Evolutionary conservation across 2,329 filamentous ascomycete species (phyloP).

Genomic region (Penicillium hordei): DNA sequence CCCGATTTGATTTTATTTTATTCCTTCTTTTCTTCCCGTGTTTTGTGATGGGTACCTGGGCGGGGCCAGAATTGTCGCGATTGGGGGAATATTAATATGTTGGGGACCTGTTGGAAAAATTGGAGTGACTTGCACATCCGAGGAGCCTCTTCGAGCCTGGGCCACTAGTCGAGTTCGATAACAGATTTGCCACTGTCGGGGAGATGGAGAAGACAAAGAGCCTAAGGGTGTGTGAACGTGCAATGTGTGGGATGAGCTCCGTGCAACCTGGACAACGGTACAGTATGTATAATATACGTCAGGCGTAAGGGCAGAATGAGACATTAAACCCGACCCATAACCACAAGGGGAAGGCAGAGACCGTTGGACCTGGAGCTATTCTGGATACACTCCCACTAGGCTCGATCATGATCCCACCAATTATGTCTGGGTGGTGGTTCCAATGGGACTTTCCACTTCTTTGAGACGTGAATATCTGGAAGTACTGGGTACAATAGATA

Average conservation of each 20-base stretch:
- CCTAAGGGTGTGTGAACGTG: background rate
- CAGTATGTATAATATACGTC: background rate
- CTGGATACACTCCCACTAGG: constrained; percentile 28
- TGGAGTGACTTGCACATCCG: background rate
- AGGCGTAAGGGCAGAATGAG: constrained; percentile 5
- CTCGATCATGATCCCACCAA: constrained; percentile 25
- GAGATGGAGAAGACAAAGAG: background rate
- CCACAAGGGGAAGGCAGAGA: constrained; percentile 7
- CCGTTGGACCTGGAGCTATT: constrained; percentile 6
- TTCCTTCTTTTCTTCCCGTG: background rate
- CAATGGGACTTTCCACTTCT: background rate
- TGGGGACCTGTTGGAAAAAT: background rate
- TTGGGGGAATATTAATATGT: background rate
- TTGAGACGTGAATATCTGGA: background rate
- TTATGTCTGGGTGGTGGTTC: background rate
- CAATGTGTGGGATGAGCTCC: background rate
- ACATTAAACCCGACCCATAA: constrained; percentile 5
- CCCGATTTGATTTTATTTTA: background rate
- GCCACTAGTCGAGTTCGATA: constrained; percentile 3
- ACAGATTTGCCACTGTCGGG: constrained; percentile 20
- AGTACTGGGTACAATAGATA: too few species aligned
- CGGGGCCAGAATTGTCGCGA: background rate
- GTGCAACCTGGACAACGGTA: background rate
- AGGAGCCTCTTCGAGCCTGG: constrained; percentile 1
- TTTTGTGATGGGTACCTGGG: background rate